Base-by-base conservation (phyloP, 1,139 yeast species). In the Debaryomycetaceae sp. region DNA sequence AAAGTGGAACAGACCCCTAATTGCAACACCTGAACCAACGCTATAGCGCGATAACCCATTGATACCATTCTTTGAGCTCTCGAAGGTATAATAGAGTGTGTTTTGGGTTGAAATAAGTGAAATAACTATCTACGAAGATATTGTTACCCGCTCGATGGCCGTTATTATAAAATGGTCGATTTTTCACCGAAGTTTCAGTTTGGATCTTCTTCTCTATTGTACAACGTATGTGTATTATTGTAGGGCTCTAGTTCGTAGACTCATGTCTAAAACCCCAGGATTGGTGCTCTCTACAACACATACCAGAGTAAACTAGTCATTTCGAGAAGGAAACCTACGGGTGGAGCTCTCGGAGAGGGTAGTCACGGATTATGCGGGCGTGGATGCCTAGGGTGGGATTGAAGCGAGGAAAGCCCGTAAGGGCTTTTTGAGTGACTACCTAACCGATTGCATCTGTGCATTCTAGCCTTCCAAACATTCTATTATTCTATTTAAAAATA, bases 281-380 rank as follows among this genome's bases (percentile, higher is more conserved):
- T 59, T 64, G 66, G 52, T 57, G 69, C 77, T 72, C 77, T 71
- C 78, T 72, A 72, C 77, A 72, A 72, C 76, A 59, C 71, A 67
- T 69, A 56, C 77, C 54, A 71, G 67, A 72, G 75, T 61, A 62
- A 44, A 67, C 75, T 67, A 65, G 65, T 55, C 59, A 42, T 45
- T 43, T 41, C 34, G 18, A 35, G 36, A 19, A 34, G 31, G 24
- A 32, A 35, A 18, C 16, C 17, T 30, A 32, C 30, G 17, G 24
- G 35, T 33, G 39, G n/a, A 11, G 17, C 28, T 22, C 18, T 34
- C 16, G 31, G 13, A 17, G 51, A 39, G 63, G 63, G 67, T 67
- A 66, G 74, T 69, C 67, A 63, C 47, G 75, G 75, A 63, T 52
- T 42, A 49, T 58, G 57, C 71, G 72, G 74, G 73, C 71, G 62